phyloP scores from a whole-genome alignment of 306 rosid species.

The Dicorynia guianensis region DNA sequence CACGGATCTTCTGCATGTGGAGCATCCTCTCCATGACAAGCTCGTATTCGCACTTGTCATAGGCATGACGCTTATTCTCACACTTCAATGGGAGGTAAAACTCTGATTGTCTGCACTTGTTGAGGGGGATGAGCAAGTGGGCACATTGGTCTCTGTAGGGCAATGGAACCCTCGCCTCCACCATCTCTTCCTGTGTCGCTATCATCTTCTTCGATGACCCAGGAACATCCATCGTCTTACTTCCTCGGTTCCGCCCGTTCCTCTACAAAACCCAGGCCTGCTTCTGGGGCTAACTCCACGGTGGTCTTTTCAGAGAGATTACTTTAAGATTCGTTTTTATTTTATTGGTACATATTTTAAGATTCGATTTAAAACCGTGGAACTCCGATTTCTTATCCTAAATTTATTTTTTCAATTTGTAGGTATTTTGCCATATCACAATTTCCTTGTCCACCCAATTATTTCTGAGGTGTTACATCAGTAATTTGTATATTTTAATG shows the following conservation, averaged over 20 bases:
- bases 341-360: too few relatives aligned
- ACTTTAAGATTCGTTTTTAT: too few relatives aligned
- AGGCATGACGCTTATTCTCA: constrained; percentile 78
- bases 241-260: not conserved
- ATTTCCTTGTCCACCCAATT: too few relatives aligned
- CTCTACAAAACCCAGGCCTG: too few relatives aligned
- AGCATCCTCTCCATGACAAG: constrained; percentile 97
- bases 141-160: constrained; percentile 94
- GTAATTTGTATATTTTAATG: too few relatives aligned
- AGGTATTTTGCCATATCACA: too few relatives aligned
- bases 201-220: constrained; percentile 98
- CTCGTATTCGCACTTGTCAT: constrained; percentile 93
- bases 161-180: constrained; percentile 81
- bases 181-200: constrained; percentile 94
- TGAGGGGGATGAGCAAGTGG: constrained; percentile 89
- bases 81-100: constrained; percentile 95
- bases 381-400: too few relatives aligned
- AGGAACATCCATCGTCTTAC: constrained; percentile 54
- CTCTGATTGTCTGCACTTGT: constrained; percentile 89
- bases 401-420: too few relatives aligned
- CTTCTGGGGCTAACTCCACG: too few relatives aligned
- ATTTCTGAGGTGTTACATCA: too few relatives aligned
- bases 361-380: too few relatives aligned
- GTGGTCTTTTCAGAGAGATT: too few relatives aligned
- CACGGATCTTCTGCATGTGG: constrained; percentile 91